These are phyloP conservation scores for Psidium guajava DNA, from an alignment of 345 rosid species.

Conservation along the genomic window DNA sequence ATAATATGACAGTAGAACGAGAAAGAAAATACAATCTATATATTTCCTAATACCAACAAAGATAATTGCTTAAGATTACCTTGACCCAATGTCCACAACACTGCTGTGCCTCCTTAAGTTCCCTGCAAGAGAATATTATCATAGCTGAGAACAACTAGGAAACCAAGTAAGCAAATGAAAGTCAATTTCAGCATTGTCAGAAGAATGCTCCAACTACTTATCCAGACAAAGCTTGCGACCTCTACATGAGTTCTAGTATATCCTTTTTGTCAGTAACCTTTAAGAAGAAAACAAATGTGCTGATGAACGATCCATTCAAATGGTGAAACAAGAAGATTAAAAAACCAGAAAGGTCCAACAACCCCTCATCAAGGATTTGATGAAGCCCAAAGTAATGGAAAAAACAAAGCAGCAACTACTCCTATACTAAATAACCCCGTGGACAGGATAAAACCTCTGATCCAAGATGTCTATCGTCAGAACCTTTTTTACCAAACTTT, in stretches of 20 bases:
- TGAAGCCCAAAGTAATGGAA: background rate
- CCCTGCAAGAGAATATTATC: slow-evolving; percentile 23
- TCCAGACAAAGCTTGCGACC: background rate
- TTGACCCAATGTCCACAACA: slow-evolving; percentile 47
- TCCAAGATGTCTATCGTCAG: background rate
- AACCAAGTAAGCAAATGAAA: background rate
- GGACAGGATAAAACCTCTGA: background rate
- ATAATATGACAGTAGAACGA: background rate
- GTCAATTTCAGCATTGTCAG: background rate
- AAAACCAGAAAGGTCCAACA: background rate
- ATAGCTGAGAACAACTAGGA: background rate
- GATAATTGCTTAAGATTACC: slow-evolving; percentile 22
- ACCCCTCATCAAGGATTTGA: background rate
- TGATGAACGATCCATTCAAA: background rate
- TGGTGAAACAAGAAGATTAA: background rate
- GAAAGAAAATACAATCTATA: background rate
- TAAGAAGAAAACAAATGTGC: background rate
- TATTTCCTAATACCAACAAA: background rate
- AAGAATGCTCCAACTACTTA: background rate
- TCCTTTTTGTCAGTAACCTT: background rate
- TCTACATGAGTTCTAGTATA: background rate
- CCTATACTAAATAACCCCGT: background rate
- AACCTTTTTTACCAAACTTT: background rate
- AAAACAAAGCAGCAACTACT: background rate
- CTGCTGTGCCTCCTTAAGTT: slow-evolving; percentile 62